Conservation (phyloP, 768 basidiomycete genomes). For the Ephemerocybe angulata region DNA sequence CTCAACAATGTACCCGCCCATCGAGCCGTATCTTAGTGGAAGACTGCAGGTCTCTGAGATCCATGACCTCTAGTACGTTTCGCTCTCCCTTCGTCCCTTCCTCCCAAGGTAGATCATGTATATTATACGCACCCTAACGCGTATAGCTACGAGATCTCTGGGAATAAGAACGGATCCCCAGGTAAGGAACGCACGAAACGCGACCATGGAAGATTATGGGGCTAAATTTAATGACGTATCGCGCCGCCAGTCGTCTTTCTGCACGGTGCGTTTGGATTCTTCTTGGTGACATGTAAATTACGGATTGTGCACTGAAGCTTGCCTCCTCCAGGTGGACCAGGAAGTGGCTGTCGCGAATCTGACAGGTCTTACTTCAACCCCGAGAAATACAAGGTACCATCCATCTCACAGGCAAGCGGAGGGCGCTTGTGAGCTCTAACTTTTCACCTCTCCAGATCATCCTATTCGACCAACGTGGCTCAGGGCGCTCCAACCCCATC, state of each 20-base stretch:
- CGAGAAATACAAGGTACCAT: conserved; percentile 71
- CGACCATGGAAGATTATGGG: neutral
- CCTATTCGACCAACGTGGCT: conserved; percentile 86
- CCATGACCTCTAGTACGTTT: conserved; percentile 72
- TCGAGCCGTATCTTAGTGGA: conserved; percentile 62
- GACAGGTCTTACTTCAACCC: conserved; percentile 85
- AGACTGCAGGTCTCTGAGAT: conserved; percentile 68
- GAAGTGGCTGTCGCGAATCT: conserved; percentile 63
- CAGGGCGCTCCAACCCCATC: conserved; percentile 81
- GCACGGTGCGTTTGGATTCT: no score
- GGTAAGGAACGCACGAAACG: no score
- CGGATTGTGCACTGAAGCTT: no score
- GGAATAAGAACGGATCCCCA: conserved; percentile 72
- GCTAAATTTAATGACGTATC: neutral
- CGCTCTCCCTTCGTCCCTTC: no score
- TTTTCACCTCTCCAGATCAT: no score
- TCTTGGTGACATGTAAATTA: no score
- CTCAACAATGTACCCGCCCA: conserved; percentile 70
- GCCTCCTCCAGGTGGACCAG: no score
- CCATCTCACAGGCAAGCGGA: no score
- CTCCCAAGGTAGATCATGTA: neutral
- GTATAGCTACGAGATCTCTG: conserved; percentile 74
- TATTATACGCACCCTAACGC: conserved; percentile 7
- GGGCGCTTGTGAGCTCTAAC: no score
- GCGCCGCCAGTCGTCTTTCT: conserved; percentile 65